A percentile compares a stretch with the other conserved stretches of the same genome.
phyloP scores from a whole-genome alignment of 768 basidiomycete genomes.

The Vararia minispora region DNA sequence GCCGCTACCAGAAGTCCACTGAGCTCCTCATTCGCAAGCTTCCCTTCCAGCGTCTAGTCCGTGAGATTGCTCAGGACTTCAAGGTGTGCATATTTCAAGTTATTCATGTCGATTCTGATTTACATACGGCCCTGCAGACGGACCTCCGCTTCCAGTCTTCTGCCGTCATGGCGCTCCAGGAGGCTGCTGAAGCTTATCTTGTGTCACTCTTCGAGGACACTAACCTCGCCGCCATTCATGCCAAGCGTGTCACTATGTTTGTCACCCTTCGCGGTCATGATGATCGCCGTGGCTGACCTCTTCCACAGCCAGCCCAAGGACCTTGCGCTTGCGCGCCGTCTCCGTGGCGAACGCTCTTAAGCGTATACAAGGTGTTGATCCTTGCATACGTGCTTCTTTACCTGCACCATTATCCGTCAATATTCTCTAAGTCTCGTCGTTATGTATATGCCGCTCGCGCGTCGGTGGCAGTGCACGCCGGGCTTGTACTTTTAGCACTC shows the following conservation, averaged over 20 bases:
- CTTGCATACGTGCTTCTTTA: too few relatives aligned
- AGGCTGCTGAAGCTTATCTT: constrained; percentile 85
- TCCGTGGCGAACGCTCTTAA: constrained; percentile 72
- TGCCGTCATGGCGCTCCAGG: constrained; percentile 88
- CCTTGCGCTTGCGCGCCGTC: constrained; percentile 65
- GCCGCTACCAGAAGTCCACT: constrained; percentile 97
- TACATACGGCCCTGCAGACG: constrained; percentile 35
- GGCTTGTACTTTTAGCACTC: too few relatives aligned
- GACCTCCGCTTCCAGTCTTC: constrained; percentile 94
- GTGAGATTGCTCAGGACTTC: constrained; percentile 95
- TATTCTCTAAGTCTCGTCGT: too few relatives aligned
- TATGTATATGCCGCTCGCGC: too few relatives aligned
- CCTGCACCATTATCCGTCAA: too few relatives aligned
- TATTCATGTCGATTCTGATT: constrained; percentile 1
- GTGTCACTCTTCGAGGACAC: constrained; percentile 84
- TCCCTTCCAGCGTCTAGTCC: constrained; percentile 97
- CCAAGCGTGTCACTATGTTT: constrained; percentile 42
- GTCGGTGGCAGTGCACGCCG: too few relatives aligned
- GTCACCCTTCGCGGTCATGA: neutral
- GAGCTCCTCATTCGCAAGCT: constrained; percentile 99
- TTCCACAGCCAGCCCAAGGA: constrained; percentile 63
- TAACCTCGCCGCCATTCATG: constrained; percentile 86
- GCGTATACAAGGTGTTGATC: constrained; percentile 4
- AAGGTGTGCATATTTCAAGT: constrained; percentile 41
- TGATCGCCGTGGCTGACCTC: constrained; percentile 14